Evolutionary conservation across 2,329 filamentous ascomycete genomes (phyloP).

Genomic region (Fusarium compactum): DNA sequence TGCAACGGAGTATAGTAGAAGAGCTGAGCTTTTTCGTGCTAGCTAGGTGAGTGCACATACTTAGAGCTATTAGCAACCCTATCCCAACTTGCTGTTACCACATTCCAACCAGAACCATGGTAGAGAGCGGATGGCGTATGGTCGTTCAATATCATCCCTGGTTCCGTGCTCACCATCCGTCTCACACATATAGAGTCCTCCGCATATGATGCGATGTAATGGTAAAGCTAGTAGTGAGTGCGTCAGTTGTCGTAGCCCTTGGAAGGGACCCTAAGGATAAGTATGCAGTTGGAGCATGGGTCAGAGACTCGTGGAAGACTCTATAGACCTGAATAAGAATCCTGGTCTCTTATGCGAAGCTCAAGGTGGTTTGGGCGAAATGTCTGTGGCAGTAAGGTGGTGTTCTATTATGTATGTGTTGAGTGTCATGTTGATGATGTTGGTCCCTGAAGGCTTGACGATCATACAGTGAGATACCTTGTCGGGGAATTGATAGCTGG

Average conservation of each 20-base stretch:
- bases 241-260: not conserved
- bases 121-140: not conserved
- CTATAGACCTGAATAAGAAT: not conserved
- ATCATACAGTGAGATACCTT: not conserved
- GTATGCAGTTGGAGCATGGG: too few species aligned
- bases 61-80: too few species aligned
- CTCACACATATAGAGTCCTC: not conserved
- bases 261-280: too few species aligned
- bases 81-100: not conserved
- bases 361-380: not conserved
- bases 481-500: not conserved
- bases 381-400: not conserved
- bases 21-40: too few species aligned
- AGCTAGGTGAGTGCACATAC: too few species aligned
- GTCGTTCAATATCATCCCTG: not conserved
- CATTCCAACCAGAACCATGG: not conserved
- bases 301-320: too few species aligned
- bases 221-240: not conserved
- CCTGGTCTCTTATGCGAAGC: not conserved
- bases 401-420: not conserved
- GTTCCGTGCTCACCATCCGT: not conserved
- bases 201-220: not conserved
- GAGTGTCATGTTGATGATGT: not conserved
- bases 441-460: not conserved
- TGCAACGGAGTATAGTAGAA: too few species aligned